Evolutionary conservation across 768 basidiomycete species (phyloP).

Genomic region (Boletus patriciae): DNA sequence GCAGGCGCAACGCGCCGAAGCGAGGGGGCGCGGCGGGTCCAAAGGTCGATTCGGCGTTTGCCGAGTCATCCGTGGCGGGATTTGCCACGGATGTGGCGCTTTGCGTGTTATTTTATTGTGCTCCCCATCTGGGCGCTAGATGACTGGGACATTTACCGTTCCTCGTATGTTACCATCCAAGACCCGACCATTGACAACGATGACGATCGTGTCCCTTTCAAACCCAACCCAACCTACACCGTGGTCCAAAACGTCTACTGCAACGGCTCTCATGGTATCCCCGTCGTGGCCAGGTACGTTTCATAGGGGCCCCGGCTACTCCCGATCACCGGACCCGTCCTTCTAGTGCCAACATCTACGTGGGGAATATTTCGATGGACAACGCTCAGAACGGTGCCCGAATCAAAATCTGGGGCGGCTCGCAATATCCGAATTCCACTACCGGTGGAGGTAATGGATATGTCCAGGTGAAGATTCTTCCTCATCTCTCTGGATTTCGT

Average conservation of each 20-base stretch:
- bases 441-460: constrained; percentile 46
- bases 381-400: constrained; percentile 50
- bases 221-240: constrained; percentile 39
- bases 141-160: constrained; percentile 53
- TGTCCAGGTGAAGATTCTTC: constrained; percentile 32
- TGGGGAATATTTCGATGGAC: constrained; percentile 43
- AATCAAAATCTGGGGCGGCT: constrained; percentile 53
- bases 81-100: no score
- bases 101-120: no score
- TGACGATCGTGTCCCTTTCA: constrained; percentile 40
- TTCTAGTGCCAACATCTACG: constrained; percentile 42
- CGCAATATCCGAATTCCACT: constrained; percentile 38
- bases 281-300: constrained; percentile 43
- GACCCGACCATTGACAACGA: constrained; percentile 42
- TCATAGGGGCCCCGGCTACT: background rate
- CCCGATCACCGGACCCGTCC: background rate
- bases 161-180: constrained; percentile 31
- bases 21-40: no score
- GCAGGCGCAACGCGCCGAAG: no score
- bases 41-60: no score
- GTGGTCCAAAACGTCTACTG: constrained; percentile 43
- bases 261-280: constrained; percentile 42
- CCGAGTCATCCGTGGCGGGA: no score
- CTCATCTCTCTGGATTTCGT: background rate
- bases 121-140: constrained; percentile 24